Evolutionary conservation across 495 filamentous ascomycete species (phyloP).

Genomic region (Penicillium antarcticum): DNA sequence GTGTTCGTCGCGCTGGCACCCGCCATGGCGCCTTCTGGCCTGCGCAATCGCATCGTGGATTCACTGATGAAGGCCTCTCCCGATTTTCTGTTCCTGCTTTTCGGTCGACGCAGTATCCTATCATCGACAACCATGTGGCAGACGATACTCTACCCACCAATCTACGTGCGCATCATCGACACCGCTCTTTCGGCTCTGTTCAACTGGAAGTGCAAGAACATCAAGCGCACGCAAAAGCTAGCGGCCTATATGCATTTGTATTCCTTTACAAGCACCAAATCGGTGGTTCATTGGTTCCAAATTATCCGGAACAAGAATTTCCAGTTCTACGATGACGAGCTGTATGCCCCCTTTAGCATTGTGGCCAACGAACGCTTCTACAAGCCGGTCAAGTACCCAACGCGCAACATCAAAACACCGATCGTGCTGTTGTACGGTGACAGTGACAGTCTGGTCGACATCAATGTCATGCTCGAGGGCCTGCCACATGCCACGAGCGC

Average conservation of each 20-base stretch:
- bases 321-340: conserved; percentile 97
- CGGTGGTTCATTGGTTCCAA: conserved; percentile 98
- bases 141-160: conserved; percentile 87
- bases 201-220: conserved; percentile 85
- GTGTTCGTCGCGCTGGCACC: conserved; percentile 97
- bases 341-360: conserved; percentile 60
- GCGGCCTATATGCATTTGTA: conserved; percentile 97
- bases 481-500: conserved; percentile 79
- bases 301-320: conserved; percentile 94
- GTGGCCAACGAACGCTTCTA: conserved; percentile 62
- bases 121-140: conserved; percentile 97
- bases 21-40: conserved; percentile 91
- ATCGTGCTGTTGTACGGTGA: conserved; percentile 92
- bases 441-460: conserved; percentile 92
- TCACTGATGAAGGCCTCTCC: conserved; percentile 92
- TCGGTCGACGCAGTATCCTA: conserved; percentile 90
- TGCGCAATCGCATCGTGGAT: conserved; percentile 84
- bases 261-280: conserved; percentile 93
- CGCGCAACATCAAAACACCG: conserved; percentile 93
- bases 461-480: conserved; percentile 84
- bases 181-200: conserved; percentile 78
- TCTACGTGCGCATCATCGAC: conserved; percentile 89
- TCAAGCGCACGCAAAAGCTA: conserved; percentile 82
- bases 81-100: conserved; percentile 87
- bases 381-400: conserved; percentile 94